Percentiles rank a stretch among this genome's conserved stretches.
Conservation (phyloP, 805 yeast genomes). For the Pichia manshurica region DNA sequence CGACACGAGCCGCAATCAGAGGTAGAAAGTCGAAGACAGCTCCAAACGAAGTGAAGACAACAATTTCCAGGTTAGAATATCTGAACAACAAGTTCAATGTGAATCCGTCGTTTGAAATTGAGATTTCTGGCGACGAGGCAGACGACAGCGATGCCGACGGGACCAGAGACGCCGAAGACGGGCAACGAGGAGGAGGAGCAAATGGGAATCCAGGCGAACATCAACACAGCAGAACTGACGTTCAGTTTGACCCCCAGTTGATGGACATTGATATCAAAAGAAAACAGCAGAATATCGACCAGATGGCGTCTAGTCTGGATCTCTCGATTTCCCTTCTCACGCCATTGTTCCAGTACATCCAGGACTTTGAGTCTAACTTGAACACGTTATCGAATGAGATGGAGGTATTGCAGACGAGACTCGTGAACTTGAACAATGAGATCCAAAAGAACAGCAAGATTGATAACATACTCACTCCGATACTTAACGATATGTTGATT, state of each 20-base stretch:
- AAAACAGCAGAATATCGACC: constrained; percentile 7
- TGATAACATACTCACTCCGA: constrained; percentile 56
- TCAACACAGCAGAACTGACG: not conserved
- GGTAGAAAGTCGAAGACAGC: not conserved
- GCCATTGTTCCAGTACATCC: constrained; percentile 50
- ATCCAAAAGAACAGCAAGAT: constrained; percentile 43
- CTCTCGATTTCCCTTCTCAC: constrained; percentile 27
- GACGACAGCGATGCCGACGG: not conserved
- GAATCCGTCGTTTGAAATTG: constrained; percentile 9
- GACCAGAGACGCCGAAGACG: not conserved
- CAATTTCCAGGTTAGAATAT: constrained; percentile 5
- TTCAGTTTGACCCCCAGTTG: constrained; percentile 9
- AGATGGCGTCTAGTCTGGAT: constrained; percentile 13
- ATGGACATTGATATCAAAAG: constrained; percentile 14
- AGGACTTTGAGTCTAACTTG: constrained; percentile 53
- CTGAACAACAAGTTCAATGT: constrained; percentile 8
- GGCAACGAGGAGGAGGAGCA: not conserved
- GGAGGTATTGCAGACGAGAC: constrained; percentile 52
- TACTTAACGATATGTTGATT: constrained; percentile 68
- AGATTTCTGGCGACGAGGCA: constrained; percentile 6
- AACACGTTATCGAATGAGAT: constrained; percentile 52
- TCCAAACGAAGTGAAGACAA: not conserved
- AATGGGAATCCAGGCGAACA: not conserved
- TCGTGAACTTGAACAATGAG: constrained; percentile 42
- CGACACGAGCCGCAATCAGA: not conserved